Base-by-base conservation (phyloP, 2,329 filamentous ascomycete species). In the Ophiostoma angusticollis region DNA sequence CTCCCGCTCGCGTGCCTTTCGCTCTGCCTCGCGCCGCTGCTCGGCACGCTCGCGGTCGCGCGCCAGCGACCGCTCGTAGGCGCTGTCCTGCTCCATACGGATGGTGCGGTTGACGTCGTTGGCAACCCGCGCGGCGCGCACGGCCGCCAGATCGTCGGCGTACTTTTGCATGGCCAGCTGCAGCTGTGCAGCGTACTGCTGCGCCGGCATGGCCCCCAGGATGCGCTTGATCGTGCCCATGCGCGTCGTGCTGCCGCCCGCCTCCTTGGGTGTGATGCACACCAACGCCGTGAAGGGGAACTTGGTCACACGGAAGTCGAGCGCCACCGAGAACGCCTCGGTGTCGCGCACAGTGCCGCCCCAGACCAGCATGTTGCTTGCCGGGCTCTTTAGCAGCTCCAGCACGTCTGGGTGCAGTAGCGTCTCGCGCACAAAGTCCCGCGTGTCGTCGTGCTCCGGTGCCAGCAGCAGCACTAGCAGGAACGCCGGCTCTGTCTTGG, bases 361-460 rank as follows among this genome's bases (percentile, higher is more conserved):
- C 91, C 91, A 98, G 3, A 98, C 60, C 25, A 96, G 65, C 22
- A 95, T 73, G 53, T 89, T 82, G 58, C 86, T 86, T 24, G 68
- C 60, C 1, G 82, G 74, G 43, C 89, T 73, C 47, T 76, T 79
- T 49, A 96, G 58, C 52, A 85, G 93, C 6, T 68, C 63, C 9
- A 78, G 67, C 3, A 95, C 78, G 31, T 87, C 79, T 1, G 74
- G 72, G 1, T 80, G 71, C 7, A 95, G 70, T 0, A 98, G 69
- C 0, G 86, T 95, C 19, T 93, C 80, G 29, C 74, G 74, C 44
- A 87, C 74, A 61, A 93, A 98, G 1, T 72, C 67, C 17, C 76
- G 70, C 1, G 84, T 96, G 50, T 96, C 86, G 53, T 98, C 91
- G 58, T 98, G 89, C 58, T 96, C 91, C 0, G 87, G 85, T 1